Percentiles rank a stretch among this genome's conserved stretches.
phyloP scores from a whole-genome alignment of 2,329 filamentous ascomycete genomes.

The Talaromyces sp. region DNA sequence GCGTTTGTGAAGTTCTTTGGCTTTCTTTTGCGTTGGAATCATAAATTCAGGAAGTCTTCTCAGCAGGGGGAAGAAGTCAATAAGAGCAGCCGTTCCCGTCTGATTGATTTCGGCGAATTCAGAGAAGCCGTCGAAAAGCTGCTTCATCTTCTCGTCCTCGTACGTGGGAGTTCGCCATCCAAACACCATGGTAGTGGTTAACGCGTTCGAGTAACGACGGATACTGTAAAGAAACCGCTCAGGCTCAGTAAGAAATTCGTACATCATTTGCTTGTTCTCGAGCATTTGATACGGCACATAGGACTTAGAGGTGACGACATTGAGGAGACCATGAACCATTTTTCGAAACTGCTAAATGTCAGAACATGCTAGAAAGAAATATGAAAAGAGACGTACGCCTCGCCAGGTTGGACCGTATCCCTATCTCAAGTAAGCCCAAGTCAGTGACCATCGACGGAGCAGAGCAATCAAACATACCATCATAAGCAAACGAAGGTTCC shows the following conservation, averaged over 20 bases:
- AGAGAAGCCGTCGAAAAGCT: background rate
- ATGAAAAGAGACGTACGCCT: background rate
- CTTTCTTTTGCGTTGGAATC: constrained; percentile 15
- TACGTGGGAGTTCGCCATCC: background rate
- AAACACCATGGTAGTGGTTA: background rate
- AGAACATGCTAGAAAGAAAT: background rate
- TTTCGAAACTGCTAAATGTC: constrained; percentile 15
- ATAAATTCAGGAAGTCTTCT: constrained; percentile 21
- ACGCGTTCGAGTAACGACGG: background rate
- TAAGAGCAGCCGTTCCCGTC: constrained; percentile 13
- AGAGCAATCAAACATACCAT: constrained; percentile 20
- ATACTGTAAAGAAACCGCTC: background rate
- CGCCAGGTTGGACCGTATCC: background rate
- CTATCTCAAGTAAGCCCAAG: background rate
- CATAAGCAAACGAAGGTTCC: constrained; percentile 21
- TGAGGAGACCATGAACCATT: constrained; percentile 25
- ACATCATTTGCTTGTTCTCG: constrained; percentile 11
- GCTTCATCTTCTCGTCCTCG: background rate
- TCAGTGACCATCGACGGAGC: no score
- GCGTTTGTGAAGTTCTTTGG: constrained; percentile 17
- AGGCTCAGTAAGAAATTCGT: background rate
- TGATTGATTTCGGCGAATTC: background rate
- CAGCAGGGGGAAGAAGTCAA: constrained; percentile 22
- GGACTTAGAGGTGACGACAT: constrained; percentile 20
- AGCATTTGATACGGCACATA: constrained; percentile 23